Conservation (phyloP, 805 yeast species). For the Wickerhamiella lipophila region DNA sequence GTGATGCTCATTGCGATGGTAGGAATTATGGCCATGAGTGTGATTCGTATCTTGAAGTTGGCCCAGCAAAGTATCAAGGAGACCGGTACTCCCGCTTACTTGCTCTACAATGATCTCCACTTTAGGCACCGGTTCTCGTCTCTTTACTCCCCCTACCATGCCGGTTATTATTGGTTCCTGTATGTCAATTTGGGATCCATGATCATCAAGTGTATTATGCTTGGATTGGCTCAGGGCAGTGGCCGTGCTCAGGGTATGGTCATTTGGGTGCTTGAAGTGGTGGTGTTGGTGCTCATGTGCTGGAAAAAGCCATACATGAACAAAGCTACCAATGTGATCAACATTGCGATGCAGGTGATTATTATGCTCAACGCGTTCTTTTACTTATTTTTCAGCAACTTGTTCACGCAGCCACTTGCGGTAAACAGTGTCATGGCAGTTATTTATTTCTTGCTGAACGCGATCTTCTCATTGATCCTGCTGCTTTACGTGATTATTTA, state of each 20-base stretch:
- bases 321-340: constrained; percentile 65
- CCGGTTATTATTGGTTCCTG: constrained; percentile 75
- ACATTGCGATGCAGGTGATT: constrained; percentile 60
- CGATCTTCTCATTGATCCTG: constrained; percentile 69
- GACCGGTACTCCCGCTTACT: constrained; percentile 74
- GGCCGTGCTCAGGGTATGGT: constrained; percentile 75
- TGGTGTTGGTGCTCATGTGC: constrained; percentile 51
- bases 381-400: constrained; percentile 72
- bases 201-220: constrained; percentile 55
- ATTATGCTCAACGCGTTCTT: constrained; percentile 68
- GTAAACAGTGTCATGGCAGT: constrained; percentile 85
- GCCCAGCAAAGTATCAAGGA: constrained; percentile 49
- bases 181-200: constrained; percentile 47
- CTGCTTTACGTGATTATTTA: constrained; percentile 58
- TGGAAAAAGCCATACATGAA: constrained; percentile 65
- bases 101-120: constrained; percentile 64
- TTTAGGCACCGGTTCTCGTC: constrained; percentile 74
- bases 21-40: constrained; percentile 50
- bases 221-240: constrained; percentile 64
- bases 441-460: constrained; percentile 77
- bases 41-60: constrained; percentile 47
- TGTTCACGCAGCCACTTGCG: constrained; percentile 66
- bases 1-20: constrained; percentile 52
- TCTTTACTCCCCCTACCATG: constrained; percentile 79
- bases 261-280: constrained; percentile 62